Evolutionary conservation across 148 eudicot species (phyloP), one percentile per base, ranked within the genome.

Genomic region (Spergularia marina): DNA sequence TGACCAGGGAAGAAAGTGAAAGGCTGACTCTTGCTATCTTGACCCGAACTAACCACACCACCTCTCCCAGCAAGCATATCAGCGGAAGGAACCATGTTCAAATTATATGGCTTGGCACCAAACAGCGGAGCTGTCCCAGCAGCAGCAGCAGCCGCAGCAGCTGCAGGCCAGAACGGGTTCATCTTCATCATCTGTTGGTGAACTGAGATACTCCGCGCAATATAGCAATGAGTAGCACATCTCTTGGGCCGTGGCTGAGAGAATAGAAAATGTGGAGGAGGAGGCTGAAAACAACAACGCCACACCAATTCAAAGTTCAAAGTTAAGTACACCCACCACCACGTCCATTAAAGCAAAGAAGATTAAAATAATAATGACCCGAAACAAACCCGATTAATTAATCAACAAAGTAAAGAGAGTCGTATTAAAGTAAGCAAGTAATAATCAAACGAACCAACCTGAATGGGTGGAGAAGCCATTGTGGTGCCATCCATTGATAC

Each of bases 111-210:
- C 83, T 91, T 96, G 21, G 87, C 85, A 40, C 98, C 96, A 30
- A 89, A 89, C 12, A 92, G 63, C 6, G 96, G 82, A 0, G 92
- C 80, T 30, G 96, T 53, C 6, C 84, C 88, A 36, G 91, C 85
- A 0, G 66, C 79, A 17, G 79, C 74, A 4, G 78, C 72, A 3
- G 71, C 71, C 2, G 57, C 57, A 1, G 76, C 76, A 0, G 91
- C 84, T 0, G 91, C 80, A 0, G 93, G 84, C 98, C 98, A 91
- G 75, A 87, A 96, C 12, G 97, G 85, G 73, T 83, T 85, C 82
- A 86, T 90, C 88, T 96, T 96, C 89, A 87, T 78, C 78, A 87
- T 76, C 70, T 92, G 98, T 82, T 92, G 99, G 66, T 85, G 90
- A 68, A 52, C 81, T 44, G 79, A 82, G 72, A 95, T 89, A 69